Evolutionary conservation across 495 filamentous ascomycete species (phyloP).

Genomic region (Penicillium antarcticum): DNA sequence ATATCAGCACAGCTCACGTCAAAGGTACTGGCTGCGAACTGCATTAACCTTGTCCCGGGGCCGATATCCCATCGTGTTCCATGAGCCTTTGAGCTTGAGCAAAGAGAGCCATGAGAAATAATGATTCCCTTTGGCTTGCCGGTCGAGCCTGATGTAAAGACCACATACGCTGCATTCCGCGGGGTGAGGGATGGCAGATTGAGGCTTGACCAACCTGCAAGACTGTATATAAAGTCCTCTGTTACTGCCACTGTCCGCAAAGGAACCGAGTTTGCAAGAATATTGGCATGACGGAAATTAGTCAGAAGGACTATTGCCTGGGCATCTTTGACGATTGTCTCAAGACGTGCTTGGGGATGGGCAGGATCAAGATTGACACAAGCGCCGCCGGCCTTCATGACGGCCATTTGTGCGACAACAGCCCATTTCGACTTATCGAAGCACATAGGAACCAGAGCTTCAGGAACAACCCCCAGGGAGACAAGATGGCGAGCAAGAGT

Average conservation of each 20-base stretch:
- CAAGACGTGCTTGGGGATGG: constrained; percentile 27
- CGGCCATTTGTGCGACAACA: constrained; percentile 22
- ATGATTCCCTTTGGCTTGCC: constrained; percentile 42
- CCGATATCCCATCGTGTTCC: constrained; percentile 19
- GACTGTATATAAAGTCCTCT: not conserved
- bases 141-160: constrained; percentile 42
- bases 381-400: constrained; percentile 29
- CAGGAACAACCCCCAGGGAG: constrained; percentile 14
- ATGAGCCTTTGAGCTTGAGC: constrained; percentile 3
- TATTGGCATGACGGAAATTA: not conserved
- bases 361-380: constrained; percentile 42
- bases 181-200: constrained; percentile 2
- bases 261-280: not conserved
- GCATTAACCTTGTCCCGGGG: constrained; percentile 4
- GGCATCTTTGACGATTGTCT: constrained; percentile 18
- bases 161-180: constrained; percentile 24
- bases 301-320: constrained; percentile 12
- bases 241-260: not conserved
- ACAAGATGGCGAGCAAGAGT: constrained; percentile 10
- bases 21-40: constrained; percentile 31
- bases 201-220: not conserved
- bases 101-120: constrained; percentile 16
- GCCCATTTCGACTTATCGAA: constrained; percentile 29
- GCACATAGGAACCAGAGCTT: constrained; percentile 22
- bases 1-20: constrained; percentile 33